These are phyloP conservation scores for Symbiodinium natans DNA, from an alignment of 73 alveolate species.

Conservation along the genomic window DNA sequence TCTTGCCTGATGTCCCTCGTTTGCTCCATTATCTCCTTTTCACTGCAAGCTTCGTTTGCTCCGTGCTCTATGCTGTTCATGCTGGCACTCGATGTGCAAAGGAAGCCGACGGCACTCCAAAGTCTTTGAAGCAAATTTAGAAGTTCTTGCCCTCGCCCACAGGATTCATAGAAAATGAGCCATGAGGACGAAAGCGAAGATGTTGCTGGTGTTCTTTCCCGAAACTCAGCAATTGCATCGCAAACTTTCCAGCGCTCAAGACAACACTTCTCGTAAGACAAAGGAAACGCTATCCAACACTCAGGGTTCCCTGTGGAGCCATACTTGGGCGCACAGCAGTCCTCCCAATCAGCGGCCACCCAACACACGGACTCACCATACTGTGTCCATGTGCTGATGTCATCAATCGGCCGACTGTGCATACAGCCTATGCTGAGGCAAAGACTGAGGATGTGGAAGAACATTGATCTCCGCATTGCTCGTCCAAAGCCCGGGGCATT, in stretches of 20 bases:
- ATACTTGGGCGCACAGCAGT: constrained; percentile 31
- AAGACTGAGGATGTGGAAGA: neutral
- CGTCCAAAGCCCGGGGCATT: too few species aligned
- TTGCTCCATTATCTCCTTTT: neutral
- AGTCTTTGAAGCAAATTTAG: neutral
- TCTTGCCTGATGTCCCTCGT: neutral
- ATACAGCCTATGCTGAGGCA: too few species aligned
- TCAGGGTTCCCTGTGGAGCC: constrained; percentile 27
- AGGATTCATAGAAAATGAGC: neutral
- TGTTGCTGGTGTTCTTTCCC: neutral
- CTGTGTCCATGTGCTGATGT: constrained; percentile 42
- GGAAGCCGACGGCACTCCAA: constrained; percentile 1
- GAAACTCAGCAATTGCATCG: neutral
- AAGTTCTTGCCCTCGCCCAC: neutral
- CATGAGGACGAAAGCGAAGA: neutral
- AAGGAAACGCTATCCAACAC: constrained; percentile 38
- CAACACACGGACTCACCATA: constrained; percentile 43
- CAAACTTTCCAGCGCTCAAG: constrained; percentile 46
- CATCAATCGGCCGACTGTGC: constrained; percentile 50
- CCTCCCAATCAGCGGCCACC: constrained; percentile 15
- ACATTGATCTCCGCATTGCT: neutral
- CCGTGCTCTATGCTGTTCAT: neutral
- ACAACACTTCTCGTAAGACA: constrained; percentile 30
- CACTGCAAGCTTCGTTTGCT: neutral
- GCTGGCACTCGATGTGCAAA: neutral